These are phyloP conservation scores for Lactarius sanguifluus DNA, from an alignment of 768 basidiomycete genomes.

Conservation along the genomic window DNA sequence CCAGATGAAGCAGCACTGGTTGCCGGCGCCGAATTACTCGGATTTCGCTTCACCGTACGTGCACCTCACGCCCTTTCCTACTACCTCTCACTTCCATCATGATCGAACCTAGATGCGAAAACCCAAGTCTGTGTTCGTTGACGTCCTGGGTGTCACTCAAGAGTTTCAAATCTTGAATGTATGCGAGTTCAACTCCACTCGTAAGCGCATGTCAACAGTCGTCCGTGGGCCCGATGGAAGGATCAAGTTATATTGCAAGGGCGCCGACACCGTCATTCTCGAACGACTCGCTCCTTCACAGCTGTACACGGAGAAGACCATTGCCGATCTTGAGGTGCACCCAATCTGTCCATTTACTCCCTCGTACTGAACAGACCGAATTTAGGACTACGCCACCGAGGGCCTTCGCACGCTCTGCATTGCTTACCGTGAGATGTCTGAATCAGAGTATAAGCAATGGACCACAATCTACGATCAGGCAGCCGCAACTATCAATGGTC, in stretches of 20 bases:
- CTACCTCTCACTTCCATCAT: conserved; percentile 29
- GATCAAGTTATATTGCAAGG: conserved; percentile 95
- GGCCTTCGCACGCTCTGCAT: conserved; percentile 96
- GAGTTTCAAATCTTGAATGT: conserved; percentile 95
- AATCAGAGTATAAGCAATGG: conserved; percentile 92
- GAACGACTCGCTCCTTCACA: conserved; percentile 89
- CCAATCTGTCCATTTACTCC: neutral
- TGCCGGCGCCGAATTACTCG: conserved; percentile 86
- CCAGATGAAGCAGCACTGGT: conserved; percentile 98
- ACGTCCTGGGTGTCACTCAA: conserved; percentile 63
- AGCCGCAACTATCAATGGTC: conserved; percentile 91
- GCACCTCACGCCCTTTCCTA: neutral
- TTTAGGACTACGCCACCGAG: conserved; percentile 92
- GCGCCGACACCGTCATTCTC: conserved; percentile 96
- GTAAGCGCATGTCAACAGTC: conserved; percentile 97
- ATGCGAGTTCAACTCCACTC: conserved; percentile 97
- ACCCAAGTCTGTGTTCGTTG: conserved; percentile 92
- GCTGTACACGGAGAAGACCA: conserved; percentile 79
- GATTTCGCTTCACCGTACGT: conserved; percentile 91
- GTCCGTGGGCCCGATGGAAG: conserved; percentile 84
- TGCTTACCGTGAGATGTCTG: conserved; percentile 88
- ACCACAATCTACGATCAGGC: conserved; percentile 84
- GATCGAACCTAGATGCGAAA: conserved; percentile 72
- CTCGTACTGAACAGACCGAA: conserved; percentile 16
- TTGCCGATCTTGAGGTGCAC: conserved; percentile 85